A percentile compares a stretch with the other conserved stretches of the same genome.
Conservation (phyloP, 495 filamentous ascomycete species). For the Xylaria scruposa region DNA sequence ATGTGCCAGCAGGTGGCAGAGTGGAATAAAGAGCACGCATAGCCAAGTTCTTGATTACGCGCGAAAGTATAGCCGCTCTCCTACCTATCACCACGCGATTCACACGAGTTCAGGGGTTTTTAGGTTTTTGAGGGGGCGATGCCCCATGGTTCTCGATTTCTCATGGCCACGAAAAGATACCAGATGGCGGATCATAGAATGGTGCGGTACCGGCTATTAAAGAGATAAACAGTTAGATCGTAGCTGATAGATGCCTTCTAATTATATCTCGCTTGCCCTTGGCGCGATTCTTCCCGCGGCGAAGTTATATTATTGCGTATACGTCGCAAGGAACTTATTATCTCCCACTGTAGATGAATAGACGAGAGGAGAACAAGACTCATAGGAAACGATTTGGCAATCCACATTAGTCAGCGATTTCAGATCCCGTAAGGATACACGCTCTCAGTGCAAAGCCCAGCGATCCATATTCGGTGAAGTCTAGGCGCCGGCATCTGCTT, state of each 20-base stretch:
- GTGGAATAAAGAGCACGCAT: slow-evolving; percentile 51
- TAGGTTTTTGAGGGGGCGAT: background rate
- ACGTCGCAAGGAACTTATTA: background rate
- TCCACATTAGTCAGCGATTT: background rate
- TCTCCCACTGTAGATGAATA: background rate
- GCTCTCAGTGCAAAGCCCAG: background rate
- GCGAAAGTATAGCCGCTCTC: background rate
- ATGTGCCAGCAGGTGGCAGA: slow-evolving; percentile 58
- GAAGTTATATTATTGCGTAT: background rate
- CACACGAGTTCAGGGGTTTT: background rate
- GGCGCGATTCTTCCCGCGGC: background rate
- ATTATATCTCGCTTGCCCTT: background rate
- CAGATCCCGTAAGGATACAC: background rate
- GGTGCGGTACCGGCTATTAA: background rate
- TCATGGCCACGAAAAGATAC: background rate
- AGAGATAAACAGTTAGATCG: background rate
- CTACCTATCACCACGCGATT: background rate
- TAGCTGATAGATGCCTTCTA: background rate
- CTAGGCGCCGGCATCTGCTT: background rate
- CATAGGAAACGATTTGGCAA: background rate
- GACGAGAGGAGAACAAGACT: background rate
- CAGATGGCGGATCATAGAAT: background rate
- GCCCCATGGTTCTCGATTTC: background rate
- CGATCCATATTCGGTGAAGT: background rate
- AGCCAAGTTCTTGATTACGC: background rate